phyloP scores from a whole-genome alignment of 2,329 filamentous ascomycete species.

The Apiospora arundinis region DNA sequence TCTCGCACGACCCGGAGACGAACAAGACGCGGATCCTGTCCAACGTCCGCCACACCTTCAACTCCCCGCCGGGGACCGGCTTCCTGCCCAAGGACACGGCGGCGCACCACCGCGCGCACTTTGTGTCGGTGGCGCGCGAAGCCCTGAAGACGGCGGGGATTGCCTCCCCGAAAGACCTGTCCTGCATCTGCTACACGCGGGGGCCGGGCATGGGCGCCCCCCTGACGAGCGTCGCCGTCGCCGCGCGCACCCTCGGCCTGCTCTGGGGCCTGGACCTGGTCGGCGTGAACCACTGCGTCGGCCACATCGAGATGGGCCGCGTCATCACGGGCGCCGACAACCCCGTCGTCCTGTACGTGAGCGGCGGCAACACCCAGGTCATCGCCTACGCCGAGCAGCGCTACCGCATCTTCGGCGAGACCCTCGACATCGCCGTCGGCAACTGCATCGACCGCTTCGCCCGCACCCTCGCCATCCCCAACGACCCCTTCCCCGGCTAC shows the following conservation, averaged over 20 bases:
- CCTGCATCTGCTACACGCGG: constrained; percentile 94
- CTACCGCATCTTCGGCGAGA: constrained; percentile 98
- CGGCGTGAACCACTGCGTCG: constrained; percentile 97
- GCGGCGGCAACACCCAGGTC: constrained; percentile 95
- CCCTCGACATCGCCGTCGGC: constrained; percentile 94
- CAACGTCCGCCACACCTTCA: constrained; percentile 94
- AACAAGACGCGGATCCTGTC: constrained; percentile 75
- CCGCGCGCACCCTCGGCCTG: constrained; percentile 79
- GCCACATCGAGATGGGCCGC: constrained; percentile 98
- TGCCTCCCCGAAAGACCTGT: constrained; percentile 65
- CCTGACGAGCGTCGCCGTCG: constrained; percentile 83
- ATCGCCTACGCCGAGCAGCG: constrained; percentile 94
- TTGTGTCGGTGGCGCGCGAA: constrained; percentile 79
- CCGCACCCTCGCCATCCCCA: constrained; percentile 86
- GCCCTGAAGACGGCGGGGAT: constrained; percentile 76
- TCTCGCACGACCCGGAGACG: constrained; percentile 71
- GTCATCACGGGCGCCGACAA: constrained; percentile 89
- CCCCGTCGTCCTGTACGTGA: constrained; percentile 95
- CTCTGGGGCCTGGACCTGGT: constrained; percentile 91
- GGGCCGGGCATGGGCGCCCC: constrained; percentile 97
- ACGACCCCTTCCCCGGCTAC: constrained; percentile 95
- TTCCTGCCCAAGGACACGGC: constrained; percentile 98
- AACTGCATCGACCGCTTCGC: constrained; percentile 98
- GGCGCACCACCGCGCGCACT: constrained; percentile 85
- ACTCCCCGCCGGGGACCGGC: constrained; percentile 88